Conservation (phyloP, 805 yeast genomes). For the Candida nemodendra region DNA sequence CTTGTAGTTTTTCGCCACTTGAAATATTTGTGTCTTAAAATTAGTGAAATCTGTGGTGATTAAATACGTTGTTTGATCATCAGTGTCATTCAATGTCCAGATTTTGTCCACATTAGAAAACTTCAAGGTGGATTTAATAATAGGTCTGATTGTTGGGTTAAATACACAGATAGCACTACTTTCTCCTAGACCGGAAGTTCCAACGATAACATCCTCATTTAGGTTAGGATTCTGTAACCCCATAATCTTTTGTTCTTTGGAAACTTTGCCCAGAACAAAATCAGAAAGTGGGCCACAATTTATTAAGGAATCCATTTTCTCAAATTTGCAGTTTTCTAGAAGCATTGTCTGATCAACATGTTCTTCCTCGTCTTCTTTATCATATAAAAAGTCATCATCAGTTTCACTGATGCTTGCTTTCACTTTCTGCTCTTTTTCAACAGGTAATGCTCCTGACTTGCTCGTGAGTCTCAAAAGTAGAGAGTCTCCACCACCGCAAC, state of each 20-base stretch:
- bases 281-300: constrained; percentile 75
- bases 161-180: constrained; percentile 59
- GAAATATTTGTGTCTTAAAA: constrained; percentile 66
- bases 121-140: constrained; percentile 62
- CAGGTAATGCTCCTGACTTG: constrained; percentile 13
- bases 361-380: constrained; percentile 34
- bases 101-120: constrained; percentile 70
- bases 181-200: constrained; percentile 62
- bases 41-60: constrained; percentile 69
- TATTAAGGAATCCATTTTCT: constrained; percentile 49
- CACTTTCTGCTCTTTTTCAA: constrained; percentile 7
- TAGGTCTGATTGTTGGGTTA: constrained; percentile 68
- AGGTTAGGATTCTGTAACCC: constrained; percentile 69
- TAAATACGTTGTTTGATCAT: constrained; percentile 49
- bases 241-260: constrained; percentile 52
- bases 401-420: constrained; percentile 34
- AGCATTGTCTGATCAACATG: constrained; percentile 10
- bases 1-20: constrained; percentile 59
- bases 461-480: constrained; percentile 45
- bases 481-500: constrained; percentile 60
- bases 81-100: constrained; percentile 58
- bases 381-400: constrained; percentile 44
- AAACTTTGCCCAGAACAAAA: constrained; percentile 60
- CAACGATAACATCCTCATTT: constrained; percentile 64
- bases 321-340: constrained; percentile 36